Percentiles rank a stretch among this genome's conserved stretches.
These are phyloP conservation scores for Boeremia exigua DNA, from an alignment of 2,329 filamentous ascomycete genomes.

Conservation along the genomic window DNA sequence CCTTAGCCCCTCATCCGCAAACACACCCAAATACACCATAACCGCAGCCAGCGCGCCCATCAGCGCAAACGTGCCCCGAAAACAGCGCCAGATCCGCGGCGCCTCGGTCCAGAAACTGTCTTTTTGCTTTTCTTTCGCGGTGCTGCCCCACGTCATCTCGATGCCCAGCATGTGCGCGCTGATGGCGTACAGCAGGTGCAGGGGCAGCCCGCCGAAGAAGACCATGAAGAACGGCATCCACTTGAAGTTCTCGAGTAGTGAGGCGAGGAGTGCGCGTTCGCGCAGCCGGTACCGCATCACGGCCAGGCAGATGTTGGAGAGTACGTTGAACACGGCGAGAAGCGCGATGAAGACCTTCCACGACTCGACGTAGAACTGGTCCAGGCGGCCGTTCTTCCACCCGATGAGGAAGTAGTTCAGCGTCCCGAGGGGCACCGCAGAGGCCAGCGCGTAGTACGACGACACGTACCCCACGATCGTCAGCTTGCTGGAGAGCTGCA, in stretches of 20 bases:
- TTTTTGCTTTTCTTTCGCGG: constrained; percentile 80
- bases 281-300: constrained; percentile 67
- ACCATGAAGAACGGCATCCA: constrained; percentile 73
- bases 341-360: constrained; percentile 71
- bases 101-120: constrained; percentile 87
- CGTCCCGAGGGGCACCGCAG: constrained; percentile 68
- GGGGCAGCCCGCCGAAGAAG: constrained; percentile 80
- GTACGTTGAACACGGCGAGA: constrained; percentile 68
- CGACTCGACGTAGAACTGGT: constrained; percentile 80
- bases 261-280: constrained; percentile 59
- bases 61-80: constrained; percentile 71
- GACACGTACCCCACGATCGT: constrained; percentile 75
- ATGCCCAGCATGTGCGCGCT: constrained; percentile 84
- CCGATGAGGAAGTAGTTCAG: constrained; percentile 75
- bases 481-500: constrained; percentile 71
- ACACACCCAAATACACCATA: constrained; percentile 72
- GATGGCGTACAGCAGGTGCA: constrained; percentile 82
- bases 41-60: constrained; percentile 63
- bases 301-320: constrained; percentile 67
- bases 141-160: constrained; percentile 86
- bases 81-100: constrained; percentile 78
- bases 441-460: constrained; percentile 74
- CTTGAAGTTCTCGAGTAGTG: constrained; percentile 64
- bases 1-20: constrained; percentile 59
- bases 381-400: constrained; percentile 75